Evolutionary conservation across 441 rosid genomes (phyloP).

Genomic region (Biscutella laevigata): DNA sequence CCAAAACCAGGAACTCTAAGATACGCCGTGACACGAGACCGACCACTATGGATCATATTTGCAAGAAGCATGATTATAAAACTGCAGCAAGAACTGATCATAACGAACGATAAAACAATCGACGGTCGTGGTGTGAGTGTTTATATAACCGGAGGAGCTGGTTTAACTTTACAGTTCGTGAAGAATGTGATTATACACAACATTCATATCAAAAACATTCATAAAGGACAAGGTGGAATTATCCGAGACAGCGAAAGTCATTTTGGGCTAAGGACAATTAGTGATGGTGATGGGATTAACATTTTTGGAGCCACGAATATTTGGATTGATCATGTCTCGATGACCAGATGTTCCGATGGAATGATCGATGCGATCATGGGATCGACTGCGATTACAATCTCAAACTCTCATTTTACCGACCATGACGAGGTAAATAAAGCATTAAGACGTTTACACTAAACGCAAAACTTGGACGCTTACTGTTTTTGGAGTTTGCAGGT

Average conservation of each 20-base stretch:
- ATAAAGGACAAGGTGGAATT: constrained; percentile 35
- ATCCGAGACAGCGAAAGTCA: constrained; percentile 47
- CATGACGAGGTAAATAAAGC: constrained; percentile 48
- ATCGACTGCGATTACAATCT: constrained; percentile 71
- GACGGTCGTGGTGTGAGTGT: constrained; percentile 61
- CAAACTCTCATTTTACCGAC: constrained; percentile 62
- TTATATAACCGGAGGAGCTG: constrained; percentile 55
- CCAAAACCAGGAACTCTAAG: constrained; percentile 62
- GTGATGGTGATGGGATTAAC: constrained; percentile 76
- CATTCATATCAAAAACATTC: constrained; percentile 40
- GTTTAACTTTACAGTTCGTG: constrained; percentile 46
- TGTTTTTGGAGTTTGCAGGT: too few relatives aligned
- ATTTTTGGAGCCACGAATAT: constrained; percentile 50
- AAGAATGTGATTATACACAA: constrained; percentile 61
- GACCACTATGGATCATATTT: constrained; percentile 61
- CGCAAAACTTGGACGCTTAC: too few relatives aligned
- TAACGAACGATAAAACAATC: constrained; percentile 53
- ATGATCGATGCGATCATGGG: constrained; percentile 60
- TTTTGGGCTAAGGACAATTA: constrained; percentile 38
- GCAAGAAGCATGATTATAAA: constrained; percentile 39
- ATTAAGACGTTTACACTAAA: too few relatives aligned
- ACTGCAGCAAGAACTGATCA: constrained; percentile 47
- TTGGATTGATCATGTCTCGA: constrained; percentile 84
- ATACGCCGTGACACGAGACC: constrained; percentile 46
- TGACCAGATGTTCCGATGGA: constrained; percentile 57